A percentile compares a stretch with the other conserved stretches of the same genome.
Conservation (phyloP, 495 filamentous ascomycete species). For the Aspergillus kassunensis region DNA sequence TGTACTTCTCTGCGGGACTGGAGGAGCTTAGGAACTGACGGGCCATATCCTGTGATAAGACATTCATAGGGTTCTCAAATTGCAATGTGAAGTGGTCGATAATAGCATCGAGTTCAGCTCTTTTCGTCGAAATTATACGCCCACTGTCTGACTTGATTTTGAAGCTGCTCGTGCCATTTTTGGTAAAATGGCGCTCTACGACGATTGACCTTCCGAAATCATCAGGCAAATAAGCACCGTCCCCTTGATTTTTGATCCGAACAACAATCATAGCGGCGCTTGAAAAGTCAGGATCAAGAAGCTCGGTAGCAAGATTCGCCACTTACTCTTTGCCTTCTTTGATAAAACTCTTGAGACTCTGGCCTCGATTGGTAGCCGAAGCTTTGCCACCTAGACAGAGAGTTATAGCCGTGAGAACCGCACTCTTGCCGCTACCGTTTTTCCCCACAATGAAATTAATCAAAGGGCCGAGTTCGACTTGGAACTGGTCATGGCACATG, state of each 20-base stretch:
- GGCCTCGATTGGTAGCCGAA: constrained; percentile 92
- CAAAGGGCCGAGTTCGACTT: constrained; percentile 78
- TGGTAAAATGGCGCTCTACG: constrained; percentile 83
- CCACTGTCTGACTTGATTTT: constrained; percentile 74
- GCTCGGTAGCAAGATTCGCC: constrained; percentile 12
- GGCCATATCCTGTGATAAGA: constrained; percentile 95
- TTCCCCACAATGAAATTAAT: constrained; percentile 98
- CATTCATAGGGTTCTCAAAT: constrained; percentile 95
- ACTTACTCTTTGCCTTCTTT: constrained; percentile 78
- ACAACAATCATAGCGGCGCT: constrained; percentile 58
- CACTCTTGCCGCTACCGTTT: constrained; percentile 99
- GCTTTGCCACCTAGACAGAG: constrained; percentile 93
- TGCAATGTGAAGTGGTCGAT: constrained; percentile 90
- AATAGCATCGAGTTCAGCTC: constrained; percentile 85
- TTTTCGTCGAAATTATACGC: constrained; percentile 75
- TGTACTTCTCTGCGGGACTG: constrained; percentile 80
- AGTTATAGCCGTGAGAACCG: constrained; percentile 90
- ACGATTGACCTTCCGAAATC: constrained; percentile 82
- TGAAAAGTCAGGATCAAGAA: constrained; percentile 18
- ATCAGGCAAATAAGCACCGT: constrained; percentile 77
- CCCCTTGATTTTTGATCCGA: constrained; percentile 83
- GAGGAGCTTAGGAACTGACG: constrained; percentile 89
- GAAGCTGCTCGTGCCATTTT: constrained; percentile 73
- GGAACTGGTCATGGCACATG: constrained; percentile 85
- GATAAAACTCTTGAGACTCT: constrained; percentile 85